Conservation (phyloP, 225 moss, liverwort and hornwort species). For the Pseudisothecium myosuroides region DNA sequence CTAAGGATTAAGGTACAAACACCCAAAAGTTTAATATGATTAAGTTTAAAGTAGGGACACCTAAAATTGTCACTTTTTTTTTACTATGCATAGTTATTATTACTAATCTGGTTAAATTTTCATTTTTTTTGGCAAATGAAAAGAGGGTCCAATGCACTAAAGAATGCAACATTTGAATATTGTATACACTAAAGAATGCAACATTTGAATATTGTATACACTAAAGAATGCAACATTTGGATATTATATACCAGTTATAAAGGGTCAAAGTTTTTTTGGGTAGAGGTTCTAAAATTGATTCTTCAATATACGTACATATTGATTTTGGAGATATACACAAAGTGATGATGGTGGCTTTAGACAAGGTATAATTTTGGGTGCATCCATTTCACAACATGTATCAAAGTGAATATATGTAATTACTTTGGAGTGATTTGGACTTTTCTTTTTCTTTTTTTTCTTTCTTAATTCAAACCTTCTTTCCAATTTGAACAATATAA, state of each 20-base stretch:
- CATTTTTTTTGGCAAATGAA: not conserved
- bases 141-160: rapidly evolving
- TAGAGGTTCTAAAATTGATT: not conserved
- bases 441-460: rapidly evolving
- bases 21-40: too few species aligned
- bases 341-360: not conserved
- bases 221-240: not conserved
- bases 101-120: not conserved
- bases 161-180: not conserved
- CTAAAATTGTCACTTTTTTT: not conserved
- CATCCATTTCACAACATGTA: not conserved
- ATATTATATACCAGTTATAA: not conserved
- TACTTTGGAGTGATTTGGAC: not conserved
- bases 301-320: not conserved
- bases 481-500: not conserved
- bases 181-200: too few species aligned
- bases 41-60: not conserved
- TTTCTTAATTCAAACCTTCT: not conserved
- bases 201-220: not conserved
- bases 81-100: not conserved
- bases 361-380: rapidly evolving
- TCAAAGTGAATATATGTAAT: not conserved
- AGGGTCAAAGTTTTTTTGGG: not conserved
- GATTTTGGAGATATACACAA: not conserved
- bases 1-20: too few species aligned